Evolutionary conservation across 2,329 filamentous ascomycete genomes (phyloP), one percentile per base, ranked within the genome.

Genomic region (Aspergillus clavatus): DNA sequence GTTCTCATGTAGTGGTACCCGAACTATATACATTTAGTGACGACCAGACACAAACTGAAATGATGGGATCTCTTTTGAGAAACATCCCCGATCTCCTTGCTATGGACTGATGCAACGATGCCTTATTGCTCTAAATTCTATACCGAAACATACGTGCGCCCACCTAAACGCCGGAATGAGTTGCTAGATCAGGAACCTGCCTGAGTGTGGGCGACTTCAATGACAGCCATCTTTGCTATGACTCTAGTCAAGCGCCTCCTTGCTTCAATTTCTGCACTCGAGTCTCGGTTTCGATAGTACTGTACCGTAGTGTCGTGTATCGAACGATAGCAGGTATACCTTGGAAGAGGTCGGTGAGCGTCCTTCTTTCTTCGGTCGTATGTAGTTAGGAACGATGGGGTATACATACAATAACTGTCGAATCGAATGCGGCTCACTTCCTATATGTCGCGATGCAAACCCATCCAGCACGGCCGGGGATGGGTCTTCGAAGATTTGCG

Each of bases 401-500:
- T 7, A 31, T 28, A 59, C 65, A 29, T 58, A 71, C 68, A 71
- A 53, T 28, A 67, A 47, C 21, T 67, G 47, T 23, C 68, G 62
- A 21, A 61, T 60, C 14, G 45, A 51, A 45, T 62, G 60, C 22
- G 50, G 52, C 35, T 58, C 48, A 7, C 42, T 55, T 31, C 58
- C 56, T 16, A 54, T 50, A 10, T 38, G 40, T 29, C 51, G 43
- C 8, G 59, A 52, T 27, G 64, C 68, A 46, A 64, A 69, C 2
- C 66, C 69, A 24, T 67, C 60, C 16, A 69, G 48, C 23, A 69
- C 55, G 10, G 66, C 60, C n/a, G 58, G 36, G 2, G 62, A 66
- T 18, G 66, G 59, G 19, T 56, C 49, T 23, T 66, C 69, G 43
- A 76, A 76, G 19, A 76, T 71, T 44, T 75, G 74, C 6, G 70